Conservation (phyloP, 345 rosid genomes). For the Eucalyptus polybractea region DNA sequence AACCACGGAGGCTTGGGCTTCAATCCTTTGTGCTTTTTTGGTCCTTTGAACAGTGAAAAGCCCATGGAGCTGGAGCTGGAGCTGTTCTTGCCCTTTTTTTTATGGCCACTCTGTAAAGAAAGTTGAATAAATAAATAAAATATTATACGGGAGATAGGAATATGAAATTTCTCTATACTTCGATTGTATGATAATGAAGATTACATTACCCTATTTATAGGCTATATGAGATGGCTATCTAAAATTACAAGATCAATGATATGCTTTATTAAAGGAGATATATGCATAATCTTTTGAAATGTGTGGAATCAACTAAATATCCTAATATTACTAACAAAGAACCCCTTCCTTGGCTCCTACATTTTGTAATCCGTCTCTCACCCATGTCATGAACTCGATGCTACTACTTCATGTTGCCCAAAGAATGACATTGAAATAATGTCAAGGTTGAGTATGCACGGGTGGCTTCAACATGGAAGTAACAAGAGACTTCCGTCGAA, state of each 20-base stretch:
- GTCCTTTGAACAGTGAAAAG: not conserved
- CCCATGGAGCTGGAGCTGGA: not conserved
- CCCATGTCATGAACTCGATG: not conserved
- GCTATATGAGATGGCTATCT: no score
- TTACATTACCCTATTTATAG: no score
- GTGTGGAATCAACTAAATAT: no score
- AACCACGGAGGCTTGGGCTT: not conserved
- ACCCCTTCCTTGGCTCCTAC: not conserved
- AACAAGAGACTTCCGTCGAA: not conserved
- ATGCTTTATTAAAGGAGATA: no score
- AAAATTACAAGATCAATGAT: no score
- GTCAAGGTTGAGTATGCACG: rapidly evolving
- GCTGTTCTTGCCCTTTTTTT: not conserved
- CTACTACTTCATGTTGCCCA: not conserved
- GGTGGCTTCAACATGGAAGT: not conserved
- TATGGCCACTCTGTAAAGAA: not conserved
- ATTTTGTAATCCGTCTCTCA: not conserved
- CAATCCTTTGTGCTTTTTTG: not conserved
- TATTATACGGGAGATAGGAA: no score
- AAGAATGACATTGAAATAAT: not conserved
- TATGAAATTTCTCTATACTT: no score
- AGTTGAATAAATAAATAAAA: no score
- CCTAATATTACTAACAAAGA: not conserved
- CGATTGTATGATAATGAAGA: no score
- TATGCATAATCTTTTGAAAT: no score